Evolutionary conservation across 2,329 filamentous ascomycete genomes (phyloP).

Genomic region (Fusarium albidum): DNA sequence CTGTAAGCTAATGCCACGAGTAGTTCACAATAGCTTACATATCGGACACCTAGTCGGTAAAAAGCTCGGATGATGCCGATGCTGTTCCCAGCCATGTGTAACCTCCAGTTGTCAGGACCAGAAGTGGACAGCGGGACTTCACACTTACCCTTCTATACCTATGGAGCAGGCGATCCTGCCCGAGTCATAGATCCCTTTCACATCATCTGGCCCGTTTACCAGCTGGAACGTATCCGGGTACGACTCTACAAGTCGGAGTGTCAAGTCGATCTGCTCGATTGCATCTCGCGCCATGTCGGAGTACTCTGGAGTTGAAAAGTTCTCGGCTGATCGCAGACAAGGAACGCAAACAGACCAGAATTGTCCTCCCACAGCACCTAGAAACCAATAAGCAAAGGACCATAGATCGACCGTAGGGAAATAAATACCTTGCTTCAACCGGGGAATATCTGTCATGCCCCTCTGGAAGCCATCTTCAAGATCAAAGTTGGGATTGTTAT

Average conservation of each 20-base stretch:
- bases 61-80: constrained; percentile 45
- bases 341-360: constrained; percentile 44
- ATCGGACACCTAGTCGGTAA: constrained; percentile 43
- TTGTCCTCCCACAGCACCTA: constrained; percentile 39
- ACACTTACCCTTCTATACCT: constrained; percentile 43
- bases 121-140: neutral
- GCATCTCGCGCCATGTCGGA: constrained; percentile 32
- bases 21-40: constrained; percentile 31
- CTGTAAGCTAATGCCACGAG: neutral
- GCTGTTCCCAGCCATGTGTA: constrained; percentile 46
- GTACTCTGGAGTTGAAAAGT: constrained; percentile 35
- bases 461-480: constrained; percentile 42
- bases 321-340: constrained; percentile 38
- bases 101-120: neutral
- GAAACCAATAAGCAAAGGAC: neutral
- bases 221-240: constrained; percentile 37
- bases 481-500: constrained; percentile 45
- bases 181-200: constrained; percentile 38
- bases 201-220: constrained; percentile 38
- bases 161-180: constrained; percentile 47
- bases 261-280: constrained; percentile 32
- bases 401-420: too few relatives aligned
- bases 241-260: constrained; percentile 34
- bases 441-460: constrained; percentile 44
- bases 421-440: constrained; percentile 33